A percentile compares a stretch with the other conserved stretches of the same genome.
Evolutionary conservation across 306 rosid species (phyloP).

Genomic region (Sicyos edulis): DNA sequence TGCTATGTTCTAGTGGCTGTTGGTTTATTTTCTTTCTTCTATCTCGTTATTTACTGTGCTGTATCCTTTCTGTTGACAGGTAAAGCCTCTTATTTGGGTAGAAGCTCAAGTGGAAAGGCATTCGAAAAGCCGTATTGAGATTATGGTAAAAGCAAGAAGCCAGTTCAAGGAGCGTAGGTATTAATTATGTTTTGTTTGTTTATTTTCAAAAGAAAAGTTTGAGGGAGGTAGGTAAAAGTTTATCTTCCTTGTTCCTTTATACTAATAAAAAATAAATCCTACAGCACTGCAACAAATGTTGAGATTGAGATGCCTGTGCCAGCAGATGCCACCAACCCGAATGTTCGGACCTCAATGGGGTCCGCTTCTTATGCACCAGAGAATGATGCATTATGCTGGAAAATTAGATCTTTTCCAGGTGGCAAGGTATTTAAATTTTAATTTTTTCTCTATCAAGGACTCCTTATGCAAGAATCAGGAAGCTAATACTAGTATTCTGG

Average conservation of each 20-base stretch:
- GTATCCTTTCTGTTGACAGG: constrained; percentile 41
- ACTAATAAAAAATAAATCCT: constrained; percentile 32
- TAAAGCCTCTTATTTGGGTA: constrained; percentile 89
- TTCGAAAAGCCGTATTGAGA: constrained; percentile 91
- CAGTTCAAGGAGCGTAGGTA: constrained; percentile 99
- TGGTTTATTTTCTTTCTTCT: too few species aligned
- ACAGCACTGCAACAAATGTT: constrained; percentile 91
- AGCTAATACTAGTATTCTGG: constrained; percentile 13
- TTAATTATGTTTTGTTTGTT: constrained; percentile 3
- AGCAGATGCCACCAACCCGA: constrained; percentile 86
- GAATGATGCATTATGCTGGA: constrained; percentile 85
- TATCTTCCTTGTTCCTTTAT: constrained; percentile 19
- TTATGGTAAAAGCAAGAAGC: constrained; percentile 89
- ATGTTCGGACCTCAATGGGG: constrained; percentile 91
- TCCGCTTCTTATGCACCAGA: constrained; percentile 97
- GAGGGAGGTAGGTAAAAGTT: constrained; percentile 9
- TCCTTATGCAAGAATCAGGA: background rate
- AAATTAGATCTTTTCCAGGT: constrained; percentile 92
- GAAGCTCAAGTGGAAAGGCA: constrained; percentile 96
- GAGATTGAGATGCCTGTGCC: constrained; percentile 91
- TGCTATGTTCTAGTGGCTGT: constrained; percentile 1
- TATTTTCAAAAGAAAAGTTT: constrained; percentile 8
- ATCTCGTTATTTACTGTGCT: background rate
- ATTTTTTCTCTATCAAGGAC: background rate
- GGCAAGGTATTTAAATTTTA: constrained; percentile 64